A percentile compares a stretch with the other conserved stretches of the same genome.
These are phyloP conservation scores for Trametes cinnabarina DNA, from an alignment of 768 basidiomycete species.

Conservation along the genomic window DNA sequence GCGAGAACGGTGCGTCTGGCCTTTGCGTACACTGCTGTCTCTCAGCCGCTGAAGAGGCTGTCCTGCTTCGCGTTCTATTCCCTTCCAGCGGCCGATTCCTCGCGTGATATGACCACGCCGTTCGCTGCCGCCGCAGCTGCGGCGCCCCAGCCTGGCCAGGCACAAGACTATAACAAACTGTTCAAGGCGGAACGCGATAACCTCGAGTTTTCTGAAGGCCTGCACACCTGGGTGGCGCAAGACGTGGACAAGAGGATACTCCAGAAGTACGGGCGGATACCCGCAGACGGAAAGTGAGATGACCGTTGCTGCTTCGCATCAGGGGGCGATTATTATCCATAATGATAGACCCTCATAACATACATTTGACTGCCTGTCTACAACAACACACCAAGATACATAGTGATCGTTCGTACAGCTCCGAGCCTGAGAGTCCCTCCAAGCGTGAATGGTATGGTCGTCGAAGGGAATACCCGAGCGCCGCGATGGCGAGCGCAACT, in stretches of 20 bases:
- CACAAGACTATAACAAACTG: constrained; percentile 85
- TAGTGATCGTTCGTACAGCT: constrained; percentile 14
- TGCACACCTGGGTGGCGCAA: constrained; percentile 80
- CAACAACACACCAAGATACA: constrained; percentile 6
- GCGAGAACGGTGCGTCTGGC: constrained; percentile 71
- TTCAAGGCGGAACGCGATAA: constrained; percentile 93
- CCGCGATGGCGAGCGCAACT: background rate
- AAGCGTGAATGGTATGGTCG: background rate
- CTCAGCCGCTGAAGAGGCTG: constrained; percentile 13
- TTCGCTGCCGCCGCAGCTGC: constrained; percentile 54
- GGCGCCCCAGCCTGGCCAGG: constrained; percentile 47
- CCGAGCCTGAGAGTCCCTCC: constrained; percentile 10
- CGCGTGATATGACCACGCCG: constrained; percentile 69
- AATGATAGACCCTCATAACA: constrained; percentile 13
- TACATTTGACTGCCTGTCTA: constrained; percentile 13
- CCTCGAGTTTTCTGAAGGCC: constrained; percentile 84
- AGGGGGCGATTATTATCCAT: constrained; percentile 10
- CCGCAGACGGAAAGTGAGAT: constrained; percentile 1
- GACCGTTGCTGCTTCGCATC: background rate
- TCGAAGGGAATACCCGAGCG: background rate
- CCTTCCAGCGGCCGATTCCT: constrained; percentile 69
- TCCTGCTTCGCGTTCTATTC: constrained; percentile 15
- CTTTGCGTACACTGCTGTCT: background rate
- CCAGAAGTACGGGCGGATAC: constrained; percentile 57
- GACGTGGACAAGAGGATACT: constrained; percentile 80